Evolutionary conservation across 257 asterid genomes (phyloP).

Genomic region (Ehretia macrophylla): DNA sequence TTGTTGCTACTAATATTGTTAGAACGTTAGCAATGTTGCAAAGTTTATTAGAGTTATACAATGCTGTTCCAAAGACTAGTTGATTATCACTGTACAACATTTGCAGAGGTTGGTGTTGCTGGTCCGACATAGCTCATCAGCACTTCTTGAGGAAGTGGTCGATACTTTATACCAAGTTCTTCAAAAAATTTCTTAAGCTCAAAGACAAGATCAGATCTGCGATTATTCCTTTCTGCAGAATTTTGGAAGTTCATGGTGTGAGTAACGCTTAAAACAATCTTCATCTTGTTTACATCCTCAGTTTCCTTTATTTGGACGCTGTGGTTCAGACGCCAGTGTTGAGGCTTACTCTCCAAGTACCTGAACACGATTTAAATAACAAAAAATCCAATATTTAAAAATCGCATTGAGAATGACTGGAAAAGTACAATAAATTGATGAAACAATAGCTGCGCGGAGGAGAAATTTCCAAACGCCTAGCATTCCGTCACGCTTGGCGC

Average conservation of each 20-base stretch:
- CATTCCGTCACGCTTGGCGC: no score
- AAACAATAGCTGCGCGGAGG: no score
- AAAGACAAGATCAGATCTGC: conserved; percentile 18
- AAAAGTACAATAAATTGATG: not conserved
- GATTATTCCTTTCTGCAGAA: conserved; percentile 12
- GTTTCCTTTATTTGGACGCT: conserved; percentile 16
- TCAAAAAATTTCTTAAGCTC: conserved; percentile 14
- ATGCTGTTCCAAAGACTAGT: no score
- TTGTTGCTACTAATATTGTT: no score
- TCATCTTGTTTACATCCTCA: conserved; percentile 24
- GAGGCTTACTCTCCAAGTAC: conserved; percentile 8
- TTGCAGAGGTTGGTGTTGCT: not conserved
- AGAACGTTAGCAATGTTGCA: no score
- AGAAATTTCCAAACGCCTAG: no score
- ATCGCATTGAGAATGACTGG: not conserved
- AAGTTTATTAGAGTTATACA: no score
- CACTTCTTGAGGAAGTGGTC: conserved; percentile 19
- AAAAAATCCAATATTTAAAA: not conserved
- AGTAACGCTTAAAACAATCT: conserved; percentile 12
- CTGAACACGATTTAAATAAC: no score
- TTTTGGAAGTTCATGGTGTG: conserved; percentile 25
- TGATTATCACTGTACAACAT: not conserved
- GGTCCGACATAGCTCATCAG: conserved; percentile 6
- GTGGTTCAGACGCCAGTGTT: conserved; percentile 21
- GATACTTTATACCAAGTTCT: conserved; percentile 10